phyloP scores from a whole-genome alignment of 805 yeast genomes.

The Yarrowia porcina region DNA sequence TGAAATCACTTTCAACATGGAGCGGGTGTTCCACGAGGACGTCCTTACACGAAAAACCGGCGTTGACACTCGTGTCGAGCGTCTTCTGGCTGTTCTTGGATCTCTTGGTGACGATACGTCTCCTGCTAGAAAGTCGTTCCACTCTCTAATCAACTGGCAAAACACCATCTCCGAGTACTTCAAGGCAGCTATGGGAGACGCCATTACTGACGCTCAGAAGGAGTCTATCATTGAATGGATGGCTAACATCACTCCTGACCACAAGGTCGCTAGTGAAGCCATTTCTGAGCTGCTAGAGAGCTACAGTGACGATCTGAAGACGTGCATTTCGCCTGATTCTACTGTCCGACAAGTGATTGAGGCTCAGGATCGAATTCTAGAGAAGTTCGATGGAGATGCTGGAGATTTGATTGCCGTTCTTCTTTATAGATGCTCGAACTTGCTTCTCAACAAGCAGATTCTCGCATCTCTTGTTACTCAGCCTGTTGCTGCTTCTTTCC shows the following conservation, averaged over 20 bases:
- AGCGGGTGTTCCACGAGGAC: slow-evolving; percentile 55
- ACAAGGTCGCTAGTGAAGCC: slow-evolving; percentile 58
- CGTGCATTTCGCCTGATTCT: neutral
- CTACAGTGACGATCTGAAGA: slow-evolving; percentile 39
- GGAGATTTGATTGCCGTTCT: slow-evolving; percentile 38
- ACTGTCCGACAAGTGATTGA: neutral
- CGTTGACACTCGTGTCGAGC: slow-evolving; percentile 46
- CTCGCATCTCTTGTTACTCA: slow-evolving; percentile 52
- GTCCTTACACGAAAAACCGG: slow-evolving; percentile 53
- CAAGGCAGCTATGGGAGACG: slow-evolving; percentile 24
- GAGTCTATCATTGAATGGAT: slow-evolving; percentile 17
- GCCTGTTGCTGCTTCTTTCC: slow-evolving; percentile 48
- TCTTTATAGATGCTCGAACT: slow-evolving; percentile 57
- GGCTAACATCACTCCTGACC: slow-evolving; percentile 39
- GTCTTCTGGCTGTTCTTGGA: slow-evolving; percentile 51
- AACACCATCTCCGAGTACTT: slow-evolving; percentile 47
- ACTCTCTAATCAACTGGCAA: slow-evolving; percentile 69
- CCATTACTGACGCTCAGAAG: slow-evolving; percentile 16
- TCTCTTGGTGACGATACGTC: slow-evolving; percentile 44
- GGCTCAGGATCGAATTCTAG: slow-evolving; percentile 2
- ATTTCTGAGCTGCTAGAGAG: slow-evolving; percentile 55
- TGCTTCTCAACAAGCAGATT: slow-evolving; percentile 64
- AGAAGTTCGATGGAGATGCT: neutral
- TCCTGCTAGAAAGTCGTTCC: slow-evolving; percentile 60
- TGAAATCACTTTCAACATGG: slow-evolving; percentile 63